Conservation (phyloP, 2,329 filamentous ascomycete genomes). For the Ascomycota sp. region DNA sequence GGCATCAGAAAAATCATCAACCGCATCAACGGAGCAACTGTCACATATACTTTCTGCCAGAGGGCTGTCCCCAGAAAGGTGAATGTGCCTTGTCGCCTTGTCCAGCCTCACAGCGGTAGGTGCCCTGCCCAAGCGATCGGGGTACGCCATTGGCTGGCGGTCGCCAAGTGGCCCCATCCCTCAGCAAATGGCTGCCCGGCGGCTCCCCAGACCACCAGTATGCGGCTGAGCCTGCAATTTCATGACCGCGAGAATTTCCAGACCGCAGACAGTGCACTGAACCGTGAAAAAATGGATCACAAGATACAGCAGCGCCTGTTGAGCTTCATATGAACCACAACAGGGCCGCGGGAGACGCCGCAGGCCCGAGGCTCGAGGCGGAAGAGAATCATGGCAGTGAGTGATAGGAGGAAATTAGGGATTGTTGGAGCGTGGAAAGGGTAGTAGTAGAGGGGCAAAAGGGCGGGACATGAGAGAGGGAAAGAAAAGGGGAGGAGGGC, state of each 20-base stretch:
- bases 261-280: too few species aligned
- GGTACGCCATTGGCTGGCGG: conserved; percentile 1
- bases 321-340: conserved; percentile 3
- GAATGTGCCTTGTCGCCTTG: too few species aligned
- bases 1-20: too few species aligned
- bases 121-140: conserved; percentile 1
- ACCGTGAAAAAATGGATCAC: conserved; percentile 2
- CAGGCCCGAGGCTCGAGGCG: too few species aligned
- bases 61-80: conserved; percentile 2
- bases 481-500: conserved; percentile 7
- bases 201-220: conserved; percentile 1
- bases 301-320: conserved; percentile 3
- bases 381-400: neutral
- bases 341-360: too few species aligned
- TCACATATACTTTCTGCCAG: conserved; percentile 2
- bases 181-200: neutral
- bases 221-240: conserved; percentile 1
- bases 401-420: too few species aligned
- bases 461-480: conserved; percentile 1
- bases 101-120: too few species aligned
- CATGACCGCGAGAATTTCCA: neutral
- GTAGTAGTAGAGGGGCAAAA: neutral
- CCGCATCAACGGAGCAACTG: conserved; percentile 1
- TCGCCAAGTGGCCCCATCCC: neutral
- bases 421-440: neutral